phyloP scores from a whole-genome alignment of 768 basidiomycete genomes.

The Botryobasidium botryosum region DNA sequence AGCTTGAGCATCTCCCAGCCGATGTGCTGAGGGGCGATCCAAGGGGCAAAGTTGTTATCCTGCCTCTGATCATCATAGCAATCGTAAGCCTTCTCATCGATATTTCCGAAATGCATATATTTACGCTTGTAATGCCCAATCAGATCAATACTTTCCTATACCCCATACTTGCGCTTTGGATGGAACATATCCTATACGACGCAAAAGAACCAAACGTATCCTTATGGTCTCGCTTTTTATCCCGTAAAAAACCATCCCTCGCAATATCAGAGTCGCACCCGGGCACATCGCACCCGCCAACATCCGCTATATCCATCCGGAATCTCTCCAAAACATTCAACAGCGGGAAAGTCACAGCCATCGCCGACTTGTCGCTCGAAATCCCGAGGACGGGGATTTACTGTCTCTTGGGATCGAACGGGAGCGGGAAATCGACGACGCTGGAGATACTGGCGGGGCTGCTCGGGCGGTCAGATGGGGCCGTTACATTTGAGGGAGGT shows the following conservation, averaged over 20 bases:
- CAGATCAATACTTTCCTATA: constrained; percentile 60
- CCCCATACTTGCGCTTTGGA: constrained; percentile 44
- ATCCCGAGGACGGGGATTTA: constrained; percentile 62
- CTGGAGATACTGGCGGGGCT: constrained; percentile 52
- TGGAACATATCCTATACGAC: constrained; percentile 48
- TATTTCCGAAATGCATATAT: no score
- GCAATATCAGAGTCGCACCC: no score
- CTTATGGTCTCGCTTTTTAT: no score
- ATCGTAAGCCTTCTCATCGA: no score
- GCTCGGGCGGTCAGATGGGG: constrained; percentile 39
- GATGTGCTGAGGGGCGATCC: no score
- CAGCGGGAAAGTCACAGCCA: constrained; percentile 32
- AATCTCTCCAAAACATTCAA: constrained; percentile 12
- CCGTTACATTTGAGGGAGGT: constrained; percentile 34
- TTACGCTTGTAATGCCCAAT: no score
- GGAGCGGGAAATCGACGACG: constrained; percentile 63
- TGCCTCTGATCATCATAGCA: no score
- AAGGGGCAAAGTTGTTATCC: no score
- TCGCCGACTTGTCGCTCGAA: constrained; percentile 46
- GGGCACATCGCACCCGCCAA: constrained; percentile 20
- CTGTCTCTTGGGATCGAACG: constrained; percentile 31
- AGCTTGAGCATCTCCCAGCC: constrained; percentile 38
- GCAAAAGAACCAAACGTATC: no score
- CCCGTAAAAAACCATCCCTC: no score
- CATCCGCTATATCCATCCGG: constrained; percentile 7